Percentiles rank a stretch among this genome's conserved stretches.
Evolutionary conservation across 345 rosid species (phyloP).

Genomic region (Crucihimalaya himalaica): DNA sequence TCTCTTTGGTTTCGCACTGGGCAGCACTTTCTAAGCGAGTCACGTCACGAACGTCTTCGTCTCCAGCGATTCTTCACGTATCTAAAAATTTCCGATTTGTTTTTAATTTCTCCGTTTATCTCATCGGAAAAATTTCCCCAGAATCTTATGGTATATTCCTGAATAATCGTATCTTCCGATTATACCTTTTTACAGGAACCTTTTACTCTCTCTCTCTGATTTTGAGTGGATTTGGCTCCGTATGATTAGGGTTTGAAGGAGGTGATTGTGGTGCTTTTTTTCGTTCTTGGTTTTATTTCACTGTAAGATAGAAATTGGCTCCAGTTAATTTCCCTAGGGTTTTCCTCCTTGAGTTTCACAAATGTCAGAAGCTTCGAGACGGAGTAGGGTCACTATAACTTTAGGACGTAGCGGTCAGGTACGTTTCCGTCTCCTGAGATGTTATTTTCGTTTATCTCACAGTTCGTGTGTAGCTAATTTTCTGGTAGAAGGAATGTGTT

Average conservation of each 20-base stretch:
- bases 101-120: neutral
- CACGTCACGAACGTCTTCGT: conserved; percentile 21
- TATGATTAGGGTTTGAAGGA: conserved; percentile 34
- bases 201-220: conserved; percentile 9
- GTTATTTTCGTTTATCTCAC: neutral
- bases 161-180: neutral
- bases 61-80: conserved; percentile 14
- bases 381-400: conserved; percentile 71
- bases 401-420: conserved; percentile 91
- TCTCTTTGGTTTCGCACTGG: neutral
- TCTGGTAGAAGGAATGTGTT: neutral
- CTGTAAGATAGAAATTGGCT: conserved; percentile 9
- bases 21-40: conserved; percentile 1
- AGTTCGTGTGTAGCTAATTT: neutral
- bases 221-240: conserved; percentile 16
- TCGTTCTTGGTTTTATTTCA: conserved; percentile 2
- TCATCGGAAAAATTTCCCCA: neutral
- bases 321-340: conserved; percentile 41
- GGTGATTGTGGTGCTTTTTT: conserved; percentile 14
- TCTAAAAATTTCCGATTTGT: neutral
- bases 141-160: neutral
- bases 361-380: conserved; percentile 76
- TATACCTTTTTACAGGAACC: conserved; percentile 18
- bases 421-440: neutral
- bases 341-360: conserved; percentile 35